Percentiles rank a stretch among this genome's conserved stretches.
Conservation (phyloP, 148 eudicot genomes). For the Rhododendron mucronatum region DNA sequence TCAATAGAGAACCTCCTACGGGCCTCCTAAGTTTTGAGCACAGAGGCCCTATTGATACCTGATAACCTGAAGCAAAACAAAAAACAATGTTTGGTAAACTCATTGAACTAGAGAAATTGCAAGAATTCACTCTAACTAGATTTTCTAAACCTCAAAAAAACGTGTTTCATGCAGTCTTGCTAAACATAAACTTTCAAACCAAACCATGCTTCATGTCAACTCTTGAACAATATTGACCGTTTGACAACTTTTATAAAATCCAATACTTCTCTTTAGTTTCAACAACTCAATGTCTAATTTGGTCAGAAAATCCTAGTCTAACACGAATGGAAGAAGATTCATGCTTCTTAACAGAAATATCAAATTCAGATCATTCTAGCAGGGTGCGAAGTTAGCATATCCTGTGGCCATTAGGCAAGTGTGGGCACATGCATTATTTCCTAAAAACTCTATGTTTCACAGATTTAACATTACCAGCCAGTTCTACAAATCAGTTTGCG, state of each 20-base stretch:
- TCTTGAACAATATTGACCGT: not conserved
- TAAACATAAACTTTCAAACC: not conserved
- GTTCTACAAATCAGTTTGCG: not conserved
- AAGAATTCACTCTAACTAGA: not conserved
- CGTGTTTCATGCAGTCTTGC: too few species aligned
- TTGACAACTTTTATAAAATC: not conserved
- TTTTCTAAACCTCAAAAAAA: not conserved
- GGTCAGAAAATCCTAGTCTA: not conserved
- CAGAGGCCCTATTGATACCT: conserved; percentile 7
- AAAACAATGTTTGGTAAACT: not conserved
- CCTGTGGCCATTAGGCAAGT: not conserved
- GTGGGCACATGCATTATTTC: not conserved
- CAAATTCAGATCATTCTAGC: not conserved
- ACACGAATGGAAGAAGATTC: not conserved
- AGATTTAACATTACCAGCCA: not conserved
- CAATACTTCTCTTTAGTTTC: not conserved
- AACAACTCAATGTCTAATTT: not conserved
- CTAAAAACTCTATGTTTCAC: not conserved
- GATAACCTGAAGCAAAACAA: conserved; percentile 8
- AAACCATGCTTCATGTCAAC: not conserved
- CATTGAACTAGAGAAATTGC: not conserved
- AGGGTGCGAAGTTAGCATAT: not conserved
- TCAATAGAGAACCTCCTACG: not conserved
- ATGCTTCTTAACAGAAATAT: not conserved
- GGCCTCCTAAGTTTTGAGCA: conserved; percentile 3